Evolutionary conservation across 2,329 filamentous ascomycete species (phyloP), one percentile per base, ranked within the genome.

Genomic region (Helotiales sp.): DNA sequence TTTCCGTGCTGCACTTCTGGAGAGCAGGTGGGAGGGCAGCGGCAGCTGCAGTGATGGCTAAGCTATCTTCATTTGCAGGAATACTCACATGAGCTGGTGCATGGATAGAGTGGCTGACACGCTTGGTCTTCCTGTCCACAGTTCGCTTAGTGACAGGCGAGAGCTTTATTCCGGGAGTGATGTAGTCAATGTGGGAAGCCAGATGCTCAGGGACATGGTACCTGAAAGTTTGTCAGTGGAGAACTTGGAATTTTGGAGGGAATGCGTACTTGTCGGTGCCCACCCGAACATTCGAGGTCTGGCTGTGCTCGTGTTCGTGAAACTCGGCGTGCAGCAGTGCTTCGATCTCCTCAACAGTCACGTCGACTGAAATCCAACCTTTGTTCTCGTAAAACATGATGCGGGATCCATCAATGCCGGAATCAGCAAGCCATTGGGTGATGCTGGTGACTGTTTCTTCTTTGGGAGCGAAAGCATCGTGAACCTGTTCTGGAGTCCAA

Each of bases 161-260:
- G 78, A 88, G 88, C 0, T 85, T 86, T 62, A 83, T 87, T 1
- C 86, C 88, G 2, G 86, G 86, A 75, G 88, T 85, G 32, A 88
- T 83, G 20, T 84, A 82, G 70, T 87, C 85, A 68, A 89, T 84
- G 74, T 86, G 86, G 55, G 80, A 77, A 71, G 87, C 84, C 7
- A 88, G 78, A 70, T 87, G 82, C 50, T 73, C 74, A 17, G 86
- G 86, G 1, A 89, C 74, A 64, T 80, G 79, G 70, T 83, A 82
- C 43, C 74, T 74, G n/a, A 34, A 22, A 10, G 1, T 28, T 32
- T 45, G 28, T 65, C 43, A 66, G 61, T 20, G n/a, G 80, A 61
- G 84, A 86, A 84, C 85, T 87, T 47, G 0, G 10, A 20, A 6
- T 43, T 79, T 80, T 15, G 83, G 79, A 17, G 6, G 11, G 13